Base-by-base conservation (phyloP, 2,329 filamentous ascomycete species). In the Huntiella savannae region DNA sequence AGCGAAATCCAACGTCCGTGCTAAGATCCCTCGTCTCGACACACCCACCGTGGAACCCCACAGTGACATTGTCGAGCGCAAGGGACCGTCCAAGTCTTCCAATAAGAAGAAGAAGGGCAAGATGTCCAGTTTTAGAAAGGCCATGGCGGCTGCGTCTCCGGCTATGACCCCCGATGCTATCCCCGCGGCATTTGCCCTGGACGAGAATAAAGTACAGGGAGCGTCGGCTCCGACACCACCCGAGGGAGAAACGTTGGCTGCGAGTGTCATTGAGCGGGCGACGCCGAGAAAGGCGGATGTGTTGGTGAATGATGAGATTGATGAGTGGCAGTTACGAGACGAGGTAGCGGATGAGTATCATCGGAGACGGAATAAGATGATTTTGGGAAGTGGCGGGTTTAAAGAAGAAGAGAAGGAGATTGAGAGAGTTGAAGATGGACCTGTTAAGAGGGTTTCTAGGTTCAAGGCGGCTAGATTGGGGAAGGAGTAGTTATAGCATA, bases 301-400 rank as follows among this genome's bases (percentile, higher is more conserved):
- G 8, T 28, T 50, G 10, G 42, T 47, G 15, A 41, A 49, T 19
- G 61, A 2, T 47, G 49, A 50, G 53, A 1, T 53, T 53, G 73
- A 82, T 53, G 78, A 82, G 52, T 66, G 88, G 35, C 67, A 88
- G 43, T 72, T 48, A 17, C 45, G 81, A 45, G 77, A 82, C 51
- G 81, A 93, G 59, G 77, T 93, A 11, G 79, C 82, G 5, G 73
- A 75, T 34, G 82, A 92, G 57, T 93, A 93, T 60, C 81, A 93
- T 59, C 77, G 75, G 39, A 69, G 83, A 59, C 79, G 88, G 15
- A 93, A 87, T 58, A 75, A 73, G 55, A 78, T 92, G 61, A 86
- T 95, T 46, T 76, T 85, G 53, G 73, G 77, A 54, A 76, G 91
- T 54, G 86, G 86, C 44, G 86, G 86, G 3, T 93, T 94, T 59